Evolutionary conservation across 139 green algal genomes (phyloP).

Genomic region (Chlorella sorokiniana): DNA sequence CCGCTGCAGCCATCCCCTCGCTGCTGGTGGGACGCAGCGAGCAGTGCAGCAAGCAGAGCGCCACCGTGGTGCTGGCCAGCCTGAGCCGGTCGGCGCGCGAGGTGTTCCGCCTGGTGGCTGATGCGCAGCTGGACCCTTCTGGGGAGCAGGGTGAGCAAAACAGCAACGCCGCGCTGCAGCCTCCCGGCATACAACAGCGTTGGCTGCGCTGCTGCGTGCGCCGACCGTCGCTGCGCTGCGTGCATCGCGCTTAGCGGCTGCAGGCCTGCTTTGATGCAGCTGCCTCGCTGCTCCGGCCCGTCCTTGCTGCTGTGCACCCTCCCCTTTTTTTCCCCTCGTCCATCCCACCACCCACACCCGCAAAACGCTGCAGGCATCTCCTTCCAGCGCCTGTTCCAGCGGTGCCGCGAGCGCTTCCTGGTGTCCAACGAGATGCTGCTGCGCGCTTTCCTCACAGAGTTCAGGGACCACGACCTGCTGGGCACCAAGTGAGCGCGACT

Average conservation of each 20-base stretch:
- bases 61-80: constrained; percentile 67
- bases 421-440: constrained; percentile 78
- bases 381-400: constrained; percentile 30
- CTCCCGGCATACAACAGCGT: too few species aligned
- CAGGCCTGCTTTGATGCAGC: too few species aligned
- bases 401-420: constrained; percentile 84
- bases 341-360: background rate
- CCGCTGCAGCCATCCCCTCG: constrained; percentile 42
- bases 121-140: constrained; percentile 60
- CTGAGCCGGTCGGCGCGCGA: constrained; percentile 67
- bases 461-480: constrained; percentile 84
- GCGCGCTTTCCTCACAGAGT: constrained; percentile 83
- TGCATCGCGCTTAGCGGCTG: too few species aligned
- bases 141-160: constrained; percentile 14
- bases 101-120: constrained; percentile 79
- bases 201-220: too few species aligned
- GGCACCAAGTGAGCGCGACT: constrained; percentile 38
- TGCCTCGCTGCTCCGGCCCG: too few species aligned
- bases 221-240: too few species aligned
- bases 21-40: constrained; percentile 58
- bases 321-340: too few species aligned
- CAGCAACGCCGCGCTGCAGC: background rate
- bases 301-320: too few species aligned
- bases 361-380: background rate
- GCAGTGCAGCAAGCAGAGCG: constrained; percentile 49